A percentile compares a stretch with the other conserved stretches of the same genome.
Conservation (phyloP, 202 grass and related monocot species). For the Elaeis oleifera region DNA sequence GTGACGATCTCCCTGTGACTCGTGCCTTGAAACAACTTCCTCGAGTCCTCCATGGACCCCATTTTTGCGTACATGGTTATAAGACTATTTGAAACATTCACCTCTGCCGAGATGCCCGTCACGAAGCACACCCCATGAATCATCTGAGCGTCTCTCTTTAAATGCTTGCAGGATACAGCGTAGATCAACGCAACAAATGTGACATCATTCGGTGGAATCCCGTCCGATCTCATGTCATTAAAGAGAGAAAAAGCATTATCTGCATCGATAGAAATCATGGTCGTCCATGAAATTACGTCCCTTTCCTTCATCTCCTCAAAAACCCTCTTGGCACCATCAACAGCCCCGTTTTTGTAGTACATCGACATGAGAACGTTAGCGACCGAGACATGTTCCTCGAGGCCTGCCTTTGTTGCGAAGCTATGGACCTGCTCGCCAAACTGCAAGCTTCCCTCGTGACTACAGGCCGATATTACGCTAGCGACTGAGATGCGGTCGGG, state of each 20-base stretch:
- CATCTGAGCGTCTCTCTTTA: slow-evolving; percentile 47
- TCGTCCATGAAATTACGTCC: slow-evolving; percentile 78
- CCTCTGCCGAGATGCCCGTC: slow-evolving; percentile 31
- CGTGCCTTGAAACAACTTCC: slow-evolving; percentile 43
- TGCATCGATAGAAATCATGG: slow-evolving; percentile 62
- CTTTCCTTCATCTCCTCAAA: slow-evolving; percentile 42
- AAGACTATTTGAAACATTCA: slow-evolving; percentile 56
- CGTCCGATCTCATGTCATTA: slow-evolving; percentile 46
- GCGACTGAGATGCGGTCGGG: slow-evolving; percentile 66
- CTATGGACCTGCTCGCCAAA: slow-evolving; percentile 64
- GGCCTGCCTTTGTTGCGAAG: slow-evolving; percentile 50
- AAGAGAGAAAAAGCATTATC: slow-evolving; percentile 40
- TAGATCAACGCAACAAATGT: slow-evolving; percentile 71
- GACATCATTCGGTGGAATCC: slow-evolving; percentile 72
- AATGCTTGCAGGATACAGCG: slow-evolving; percentile 30
- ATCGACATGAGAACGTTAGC: slow-evolving; percentile 75
- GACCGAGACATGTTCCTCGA: slow-evolving; percentile 33
- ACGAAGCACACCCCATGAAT: slow-evolving; percentile 55
- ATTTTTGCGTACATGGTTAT: slow-evolving; percentile 84
- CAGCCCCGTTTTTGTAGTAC: slow-evolving; percentile 53
- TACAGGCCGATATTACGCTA: slow-evolving; percentile 48
- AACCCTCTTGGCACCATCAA: slow-evolving; percentile 30
- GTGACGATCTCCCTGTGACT: slow-evolving; percentile 42
- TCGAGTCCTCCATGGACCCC: slow-evolving; percentile 37
- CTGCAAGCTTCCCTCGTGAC: slow-evolving; percentile 20